Conservation (phyloP, 2,329 filamentous ascomycete genomes). For the Microsporum ferrugineum region DNA sequence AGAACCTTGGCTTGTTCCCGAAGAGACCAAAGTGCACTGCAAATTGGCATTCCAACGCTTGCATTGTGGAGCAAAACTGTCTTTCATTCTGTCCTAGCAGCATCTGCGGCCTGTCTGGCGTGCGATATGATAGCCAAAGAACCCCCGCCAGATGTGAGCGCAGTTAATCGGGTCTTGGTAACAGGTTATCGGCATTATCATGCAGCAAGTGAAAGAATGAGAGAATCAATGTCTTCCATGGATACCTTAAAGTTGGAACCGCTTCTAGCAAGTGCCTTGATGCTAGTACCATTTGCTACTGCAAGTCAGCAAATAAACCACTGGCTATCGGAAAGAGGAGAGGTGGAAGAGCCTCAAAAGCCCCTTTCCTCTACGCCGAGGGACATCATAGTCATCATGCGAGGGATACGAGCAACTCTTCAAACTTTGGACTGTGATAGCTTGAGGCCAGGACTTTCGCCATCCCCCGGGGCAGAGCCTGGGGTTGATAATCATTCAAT, state of each 20-base stretch:
- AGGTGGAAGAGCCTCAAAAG: background rate
- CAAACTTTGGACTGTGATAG: conserved; percentile 2
- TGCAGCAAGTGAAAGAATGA: conserved; percentile 15
- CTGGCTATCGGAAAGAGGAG: conserved; percentile 8
- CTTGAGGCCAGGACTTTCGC: background rate
- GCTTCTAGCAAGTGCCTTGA: conserved; percentile 14
- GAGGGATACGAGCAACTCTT: conserved; percentile 2
- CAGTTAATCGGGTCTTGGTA: conserved; percentile 7
- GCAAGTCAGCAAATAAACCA: conserved; percentile 13
- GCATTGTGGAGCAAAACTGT: conserved; percentile 4
- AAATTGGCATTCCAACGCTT: conserved; percentile 6
- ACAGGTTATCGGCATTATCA: conserved; percentile 15
- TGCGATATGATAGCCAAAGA: conserved; percentile 14
- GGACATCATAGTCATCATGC: conserved; percentile 6
- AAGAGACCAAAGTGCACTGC: conserved; percentile 3
- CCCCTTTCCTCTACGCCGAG: conserved; percentile 5
- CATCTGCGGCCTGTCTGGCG: conserved; percentile 12
- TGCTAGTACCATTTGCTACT: conserved; percentile 12
- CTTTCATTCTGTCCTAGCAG: conserved; percentile 9
- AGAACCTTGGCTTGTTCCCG: conserved; percentile 1
- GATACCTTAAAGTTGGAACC: conserved; percentile 10
- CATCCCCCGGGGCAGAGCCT: background rate
- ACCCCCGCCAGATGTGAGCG: background rate
- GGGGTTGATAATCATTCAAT: background rate
- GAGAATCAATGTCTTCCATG: conserved; percentile 10